Evolutionary conservation across 2,329 filamentous ascomycete genomes (phyloP).

Genomic region (Ustilaginoidea virens): DNA sequence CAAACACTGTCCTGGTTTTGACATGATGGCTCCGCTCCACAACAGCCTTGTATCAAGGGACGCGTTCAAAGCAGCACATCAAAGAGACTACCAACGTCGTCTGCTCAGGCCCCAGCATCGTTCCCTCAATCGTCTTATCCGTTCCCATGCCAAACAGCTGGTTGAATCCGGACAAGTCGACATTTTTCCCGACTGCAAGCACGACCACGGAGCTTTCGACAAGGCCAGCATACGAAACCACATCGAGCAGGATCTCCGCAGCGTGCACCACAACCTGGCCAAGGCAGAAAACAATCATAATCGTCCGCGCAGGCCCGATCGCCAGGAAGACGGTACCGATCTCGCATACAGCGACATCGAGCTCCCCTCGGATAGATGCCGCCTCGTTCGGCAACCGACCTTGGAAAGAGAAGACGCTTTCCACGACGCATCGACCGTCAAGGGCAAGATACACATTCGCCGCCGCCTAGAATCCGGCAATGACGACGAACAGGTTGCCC

Average conservation of each 20-base stretch:
- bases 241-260: conserved; percentile 5
- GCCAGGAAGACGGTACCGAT: conserved; percentile 17
- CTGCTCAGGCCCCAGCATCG: conserved; percentile 3
- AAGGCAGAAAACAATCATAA: not conserved
- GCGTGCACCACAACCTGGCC: conserved; percentile 2
- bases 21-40: not conserved
- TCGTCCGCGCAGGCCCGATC: conserved; percentile 3
- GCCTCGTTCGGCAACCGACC: conserved; percentile 20
- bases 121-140: conserved; percentile 13
- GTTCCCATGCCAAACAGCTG: conserved; percentile 16
- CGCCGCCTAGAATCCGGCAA: conserved; percentile 8
- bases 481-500: conserved; percentile 21
- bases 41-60: conserved; percentile 1
- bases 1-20: not conserved
- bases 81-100: conserved; percentile 1
- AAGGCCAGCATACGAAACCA: conserved; percentile 6
- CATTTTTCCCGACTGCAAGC: conserved; percentile 3
- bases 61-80: conserved; percentile 1
- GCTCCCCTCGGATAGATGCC: conserved; percentile 20
- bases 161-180: conserved; percentile 7
- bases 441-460: conserved; percentile 13
- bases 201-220: conserved; percentile 9
- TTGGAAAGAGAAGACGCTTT: conserved; percentile 33
- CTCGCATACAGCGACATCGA: conserved; percentile 19
- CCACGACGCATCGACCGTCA: conserved; percentile 22